Percentiles rank a stretch among this genome's conserved stretches.
Evolutionary conservation across 1,284 basidiomycete species (phyloP).

Genomic region (Mycocalia duriaeana): DNA sequence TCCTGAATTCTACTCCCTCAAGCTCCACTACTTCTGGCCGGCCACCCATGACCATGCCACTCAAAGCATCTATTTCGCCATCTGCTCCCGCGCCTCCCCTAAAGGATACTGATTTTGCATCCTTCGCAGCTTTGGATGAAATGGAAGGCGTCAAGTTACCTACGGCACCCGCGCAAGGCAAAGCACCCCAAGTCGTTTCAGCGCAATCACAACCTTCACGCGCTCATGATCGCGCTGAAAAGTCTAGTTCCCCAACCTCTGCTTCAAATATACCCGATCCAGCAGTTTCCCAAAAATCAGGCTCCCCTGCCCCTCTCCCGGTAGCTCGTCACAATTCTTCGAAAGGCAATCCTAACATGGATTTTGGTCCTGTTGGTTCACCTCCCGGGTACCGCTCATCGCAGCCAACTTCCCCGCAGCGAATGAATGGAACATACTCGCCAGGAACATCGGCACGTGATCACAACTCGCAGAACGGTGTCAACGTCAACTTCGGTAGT

Average conservation of each 20-base stretch:
- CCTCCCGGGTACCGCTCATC: constrained; percentile 39
- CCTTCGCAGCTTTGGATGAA: constrained; percentile 47
- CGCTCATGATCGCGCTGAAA: background rate
- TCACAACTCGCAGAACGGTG: constrained; percentile 25
- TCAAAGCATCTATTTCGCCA: constrained; percentile 69
- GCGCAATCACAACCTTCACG: background rate
- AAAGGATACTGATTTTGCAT: constrained; percentile 71
- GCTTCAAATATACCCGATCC: background rate
- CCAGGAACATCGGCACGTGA: constrained; percentile 31
- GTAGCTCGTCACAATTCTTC: constrained; percentile 33
- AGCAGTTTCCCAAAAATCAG: constrained; percentile 18
- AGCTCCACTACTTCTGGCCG: constrained; percentile 50
- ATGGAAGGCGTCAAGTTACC: constrained; percentile 39
- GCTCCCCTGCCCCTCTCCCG: constrained; percentile 50
- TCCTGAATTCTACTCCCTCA: constrained; percentile 38
- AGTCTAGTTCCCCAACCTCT: background rate
- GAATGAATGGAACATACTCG: constrained; percentile 28
- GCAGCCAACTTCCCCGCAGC: constrained; percentile 17
- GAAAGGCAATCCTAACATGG: constrained; percentile 32
- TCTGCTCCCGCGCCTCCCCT: constrained; percentile 75
- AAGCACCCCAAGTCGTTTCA: constrained; percentile 12
- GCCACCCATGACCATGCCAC: constrained; percentile 56
- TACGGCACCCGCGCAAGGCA: constrained; percentile 41
- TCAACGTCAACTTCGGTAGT: constrained; percentile 37
- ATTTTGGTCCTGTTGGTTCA: constrained; percentile 77